These are phyloP conservation scores for Crithidia acanthocephali DNA, from an alignment of 208 protist species.

Conservation along the genomic window DNA sequence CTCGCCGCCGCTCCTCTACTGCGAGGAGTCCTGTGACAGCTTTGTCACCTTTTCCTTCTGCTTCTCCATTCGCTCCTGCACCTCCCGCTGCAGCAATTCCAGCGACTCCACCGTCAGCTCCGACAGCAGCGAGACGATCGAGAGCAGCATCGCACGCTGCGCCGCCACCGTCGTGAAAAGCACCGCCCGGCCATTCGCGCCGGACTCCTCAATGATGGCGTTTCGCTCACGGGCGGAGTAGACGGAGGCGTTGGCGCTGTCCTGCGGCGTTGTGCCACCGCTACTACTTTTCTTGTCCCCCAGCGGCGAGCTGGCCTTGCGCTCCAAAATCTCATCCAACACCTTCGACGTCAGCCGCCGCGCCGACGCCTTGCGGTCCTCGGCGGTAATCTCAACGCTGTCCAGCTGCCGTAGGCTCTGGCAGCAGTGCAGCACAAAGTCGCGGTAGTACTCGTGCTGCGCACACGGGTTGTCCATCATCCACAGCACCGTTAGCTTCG, in stretches of 20 bases:
- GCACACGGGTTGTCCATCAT: slow-evolving; percentile 94
- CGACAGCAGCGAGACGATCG: slow-evolving; percentile 82
- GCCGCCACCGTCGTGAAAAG: slow-evolving; percentile 57
- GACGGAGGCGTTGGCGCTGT: slow-evolving; percentile 12
- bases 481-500: slow-evolving; percentile 88
- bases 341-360: slow-evolving; percentile 58
- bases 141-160: slow-evolving; percentile 81
- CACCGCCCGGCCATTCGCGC: slow-evolving; percentile 25
- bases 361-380: slow-evolving; percentile 61
- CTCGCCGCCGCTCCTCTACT: too few relatives aligned
- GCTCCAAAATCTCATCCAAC: slow-evolving; percentile 68
- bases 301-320: slow-evolving; percentile 5
- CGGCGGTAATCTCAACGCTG: slow-evolving; percentile 71
- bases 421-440: slow-evolving; percentile 87
- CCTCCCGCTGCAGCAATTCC: slow-evolving; percentile 78
- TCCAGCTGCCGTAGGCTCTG: slow-evolving; percentile 88
- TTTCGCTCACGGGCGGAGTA: slow-evolving; percentile 12
- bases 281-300: slow-evolving; percentile 20
- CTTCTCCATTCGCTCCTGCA: slow-evolving; percentile 58
- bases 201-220: slow-evolving; percentile 33
- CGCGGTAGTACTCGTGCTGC: slow-evolving; percentile 79
- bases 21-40: slow-evolving; percentile 20
- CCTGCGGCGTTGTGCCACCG: slow-evolving; percentile 11
- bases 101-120: slow-evolving; percentile 87
- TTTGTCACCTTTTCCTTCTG: slow-evolving; percentile 39